phyloP scores from a whole-genome alignment of 768 basidiomycete species.

The Leccinum incarnatum region DNA sequence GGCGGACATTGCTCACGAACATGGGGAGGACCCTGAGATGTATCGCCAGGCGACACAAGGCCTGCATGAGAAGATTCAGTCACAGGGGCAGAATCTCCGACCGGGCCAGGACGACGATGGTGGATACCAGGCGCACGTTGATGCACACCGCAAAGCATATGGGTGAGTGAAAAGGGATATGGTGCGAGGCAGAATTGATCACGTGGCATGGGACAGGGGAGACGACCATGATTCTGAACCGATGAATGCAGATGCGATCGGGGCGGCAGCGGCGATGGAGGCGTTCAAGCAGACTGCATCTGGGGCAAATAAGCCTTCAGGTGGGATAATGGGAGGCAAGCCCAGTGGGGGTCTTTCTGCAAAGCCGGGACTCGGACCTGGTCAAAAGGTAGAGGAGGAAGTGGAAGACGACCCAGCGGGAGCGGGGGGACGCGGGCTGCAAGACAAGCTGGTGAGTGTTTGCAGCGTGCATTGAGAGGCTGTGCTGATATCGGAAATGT shows the following conservation, averaged over 20 bases:
- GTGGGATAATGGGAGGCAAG: conserved; percentile 14
- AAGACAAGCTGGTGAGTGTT: conserved; percentile 30
- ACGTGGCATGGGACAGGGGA: conserved; percentile 5
- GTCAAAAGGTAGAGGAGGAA: background rate
- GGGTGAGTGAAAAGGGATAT: conserved; percentile 18
- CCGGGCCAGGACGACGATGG: conserved; percentile 3
- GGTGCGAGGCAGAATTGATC: background rate
- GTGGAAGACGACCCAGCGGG: conserved; percentile 8
- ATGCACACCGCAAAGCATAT: conserved; percentile 33
- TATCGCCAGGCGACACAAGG: conserved; percentile 25
- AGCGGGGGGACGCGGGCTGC: conserved; percentile 18
- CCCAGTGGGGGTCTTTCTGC: background rate
- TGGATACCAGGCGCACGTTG: conserved; percentile 18
- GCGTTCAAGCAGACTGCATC: conserved; percentile 29
- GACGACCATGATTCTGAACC: conserved; percentile 17
- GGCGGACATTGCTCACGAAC: conserved; percentile 16
- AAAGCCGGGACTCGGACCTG: background rate
- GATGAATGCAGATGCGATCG: conserved; percentile 28
- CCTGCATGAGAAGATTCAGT: conserved; percentile 21
- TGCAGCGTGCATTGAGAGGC: background rate
- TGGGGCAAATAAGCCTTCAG: conserved; percentile 13
- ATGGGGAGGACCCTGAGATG: conserved; percentile 17
- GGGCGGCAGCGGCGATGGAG: conserved; percentile 31
- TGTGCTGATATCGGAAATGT: background rate
- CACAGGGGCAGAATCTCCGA: conserved; percentile 8